phyloP scores from a whole-genome alignment of 2,329 filamentous ascomycete species.

The Phyllosticta paracitricarpa region DNA sequence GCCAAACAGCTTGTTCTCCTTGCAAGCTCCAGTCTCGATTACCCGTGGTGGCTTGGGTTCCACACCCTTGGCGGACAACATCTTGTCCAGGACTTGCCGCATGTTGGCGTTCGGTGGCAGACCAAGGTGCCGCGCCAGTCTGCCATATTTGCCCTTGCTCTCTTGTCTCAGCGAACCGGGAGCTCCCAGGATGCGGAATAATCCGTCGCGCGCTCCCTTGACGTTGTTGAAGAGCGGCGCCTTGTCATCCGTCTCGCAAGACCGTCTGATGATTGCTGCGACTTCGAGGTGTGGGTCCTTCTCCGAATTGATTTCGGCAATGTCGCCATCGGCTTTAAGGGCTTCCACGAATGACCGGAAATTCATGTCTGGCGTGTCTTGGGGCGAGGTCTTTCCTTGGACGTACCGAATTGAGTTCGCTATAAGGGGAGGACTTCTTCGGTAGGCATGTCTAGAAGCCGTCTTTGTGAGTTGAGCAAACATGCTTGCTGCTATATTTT shows the following conservation, averaged over 20 bases:
- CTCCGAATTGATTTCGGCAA: constrained; percentile 35
- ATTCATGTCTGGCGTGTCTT: constrained; percentile 22
- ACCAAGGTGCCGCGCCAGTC: constrained; percentile 34
- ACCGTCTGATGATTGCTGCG: constrained; percentile 37
- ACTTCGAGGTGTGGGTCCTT: constrained; percentile 38
- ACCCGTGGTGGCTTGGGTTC: constrained; percentile 1
- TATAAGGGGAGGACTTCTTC: neutral
- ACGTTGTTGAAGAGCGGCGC: constrained; percentile 45
- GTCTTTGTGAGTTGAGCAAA: neutral
- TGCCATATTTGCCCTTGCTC: constrained; percentile 27
- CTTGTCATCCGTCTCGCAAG: constrained; percentile 36
- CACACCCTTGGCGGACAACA: constrained; percentile 9
- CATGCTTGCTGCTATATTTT: neutral
- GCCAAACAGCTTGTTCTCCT: constrained; percentile 31
- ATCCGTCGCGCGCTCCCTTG: constrained; percentile 35
- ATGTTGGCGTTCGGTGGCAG: constrained; percentile 25
- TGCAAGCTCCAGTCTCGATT: constrained; percentile 29
- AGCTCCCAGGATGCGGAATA: constrained; percentile 40
- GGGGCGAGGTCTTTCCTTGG: constrained; percentile 2
- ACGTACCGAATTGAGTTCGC: neutral
- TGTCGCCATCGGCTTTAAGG: constrained; percentile 33
- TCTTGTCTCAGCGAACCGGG: constrained; percentile 30
- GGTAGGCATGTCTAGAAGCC: neutral
- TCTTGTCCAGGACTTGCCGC: constrained; percentile 11
- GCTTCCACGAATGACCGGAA: constrained; percentile 40